Percentiles rank a stretch among this genome's conserved stretches.
Conservation (phyloP, 148 eudicot genomes). For the Rhododendron kiyosumense region DNA sequence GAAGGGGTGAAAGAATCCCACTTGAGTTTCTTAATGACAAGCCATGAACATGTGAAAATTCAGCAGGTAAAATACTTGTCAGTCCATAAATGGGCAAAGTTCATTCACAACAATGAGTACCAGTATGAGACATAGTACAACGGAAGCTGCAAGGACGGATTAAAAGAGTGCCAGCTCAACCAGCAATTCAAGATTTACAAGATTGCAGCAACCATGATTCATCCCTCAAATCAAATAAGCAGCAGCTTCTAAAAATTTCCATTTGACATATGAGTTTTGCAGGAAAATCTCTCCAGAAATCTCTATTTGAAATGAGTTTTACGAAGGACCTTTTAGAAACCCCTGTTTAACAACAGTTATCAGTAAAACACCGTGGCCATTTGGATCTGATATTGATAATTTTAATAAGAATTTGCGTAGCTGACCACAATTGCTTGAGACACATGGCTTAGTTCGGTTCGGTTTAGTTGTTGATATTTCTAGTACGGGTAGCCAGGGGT, state of each 20-base stretch:
- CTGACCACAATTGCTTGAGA: conserved; percentile 14
- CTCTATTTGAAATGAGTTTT: not conserved
- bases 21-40: not conserved
- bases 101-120: not conserved
- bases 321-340: not conserved
- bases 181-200: not conserved
- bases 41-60: not conserved
- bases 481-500: conserved; percentile 62
- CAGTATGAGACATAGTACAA: not conserved
- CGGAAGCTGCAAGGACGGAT: not conserved
- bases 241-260: not conserved
- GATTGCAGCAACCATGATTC: not conserved
- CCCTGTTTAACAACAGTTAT: not conserved
- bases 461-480: not conserved
- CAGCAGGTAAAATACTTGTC: not conserved
- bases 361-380: not conserved
- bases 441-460: not conserved
- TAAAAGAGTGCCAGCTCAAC: not conserved
- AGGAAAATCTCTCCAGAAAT: not conserved
- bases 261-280: not conserved
- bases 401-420: conserved; percentile 38
- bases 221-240: not conserved
- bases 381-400: not conserved
- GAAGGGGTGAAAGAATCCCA: not conserved
- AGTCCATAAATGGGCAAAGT: not conserved